Base-by-base conservation (phyloP, 208 protist species). In the Leishmania turanica region DNA sequence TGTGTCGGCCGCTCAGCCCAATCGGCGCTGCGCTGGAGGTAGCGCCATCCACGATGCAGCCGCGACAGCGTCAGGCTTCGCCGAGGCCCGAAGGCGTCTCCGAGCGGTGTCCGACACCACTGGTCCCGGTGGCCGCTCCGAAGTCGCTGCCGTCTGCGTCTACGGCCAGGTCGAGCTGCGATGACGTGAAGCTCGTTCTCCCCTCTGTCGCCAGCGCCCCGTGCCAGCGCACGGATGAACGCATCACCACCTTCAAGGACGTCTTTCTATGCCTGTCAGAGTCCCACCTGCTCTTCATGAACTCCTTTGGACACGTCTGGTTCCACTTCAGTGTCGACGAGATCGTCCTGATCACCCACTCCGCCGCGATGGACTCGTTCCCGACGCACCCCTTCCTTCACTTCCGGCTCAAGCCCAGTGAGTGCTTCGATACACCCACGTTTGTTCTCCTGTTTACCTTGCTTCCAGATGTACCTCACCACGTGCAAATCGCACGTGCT, bases 291-390 rank as follows among this genome's bases (percentile, higher is more conserved):
- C 69, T 91, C 17, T 91, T 88, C 49, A 21, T 87, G 31, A 87
- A 88, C 81, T 91, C 88, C 13, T 91, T 91, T 34, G 88, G 88
- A 0, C 81, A 82, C 31, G 56, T 87, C 21, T 66, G 79, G 45
- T 78, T 85, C 19, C 85, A 91, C 60, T 89, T 74, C 75, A 64
- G 79, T 40, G 42, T 88, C 64, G 86, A 87, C 64, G 83, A 91
- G 69, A 76, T 91, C 24, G 77, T 78, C 70, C 54, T 81, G 24
- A 64, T 91, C 40, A 85, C 83, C 21, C 81, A 86, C 79, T 85
- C 84, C 17, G 82, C 82, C n/a, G 78, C 56, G 17, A 73, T 24
- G n/a, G 37, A 56, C n/a, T 37, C 49, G 60, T 75, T 73, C 19
- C 70, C 47, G 21, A 78, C 75, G 8, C 62, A 77, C n/a, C 79